phyloP scores from a whole-genome alignment of 805 yeast genomes.

The Cyberlindnera bimundalis region DNA sequence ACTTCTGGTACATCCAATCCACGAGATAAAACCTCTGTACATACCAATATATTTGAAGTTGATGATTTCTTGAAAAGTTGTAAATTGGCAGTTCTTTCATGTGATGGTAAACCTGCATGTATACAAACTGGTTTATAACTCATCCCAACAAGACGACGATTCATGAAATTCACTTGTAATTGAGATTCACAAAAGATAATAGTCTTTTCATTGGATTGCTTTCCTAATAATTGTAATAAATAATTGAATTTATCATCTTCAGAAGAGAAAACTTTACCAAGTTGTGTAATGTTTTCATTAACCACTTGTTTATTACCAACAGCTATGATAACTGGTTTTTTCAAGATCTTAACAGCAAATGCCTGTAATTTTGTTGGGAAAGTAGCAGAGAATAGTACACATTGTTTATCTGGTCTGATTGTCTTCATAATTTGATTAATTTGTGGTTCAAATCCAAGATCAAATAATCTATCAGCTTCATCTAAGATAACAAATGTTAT shows the following conservation, averaged over 20 bases:
- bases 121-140: slow-evolving; percentile 63
- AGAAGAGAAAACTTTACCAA: slow-evolving; percentile 53
- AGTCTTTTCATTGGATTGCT: slow-evolving; percentile 44
- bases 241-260: slow-evolving; percentile 54
- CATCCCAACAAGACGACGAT: slow-evolving; percentile 46
- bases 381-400: slow-evolving; percentile 91
- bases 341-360: slow-evolving; percentile 63
- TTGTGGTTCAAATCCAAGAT: slow-evolving; percentile 96
- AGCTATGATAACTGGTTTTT: slow-evolving; percentile 67
- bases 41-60: slow-evolving; percentile 62
- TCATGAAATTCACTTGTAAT: slow-evolving; percentile 72
- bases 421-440: slow-evolving; percentile 74
- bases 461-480: slow-evolving; percentile 96
- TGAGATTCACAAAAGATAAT: slow-evolving; percentile 88
- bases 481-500: slow-evolving; percentile 85
- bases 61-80: slow-evolving; percentile 51
- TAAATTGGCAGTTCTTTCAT: slow-evolving; percentile 74
- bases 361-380: slow-evolving; percentile 78
- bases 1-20: slow-evolving; percentile 92
- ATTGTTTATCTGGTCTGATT: slow-evolving; percentile 81
- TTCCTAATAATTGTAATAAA: slow-evolving; percentile 54
- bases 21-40: slow-evolving; percentile 93
- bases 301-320: slow-evolving; percentile 82
- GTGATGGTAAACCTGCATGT: slow-evolving; percentile 91
- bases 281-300: slow-evolving; percentile 74